Evolutionary conservation across 2,329 filamentous ascomycete genomes (phyloP).

Genomic region (Eurotiales sp.): DNA sequence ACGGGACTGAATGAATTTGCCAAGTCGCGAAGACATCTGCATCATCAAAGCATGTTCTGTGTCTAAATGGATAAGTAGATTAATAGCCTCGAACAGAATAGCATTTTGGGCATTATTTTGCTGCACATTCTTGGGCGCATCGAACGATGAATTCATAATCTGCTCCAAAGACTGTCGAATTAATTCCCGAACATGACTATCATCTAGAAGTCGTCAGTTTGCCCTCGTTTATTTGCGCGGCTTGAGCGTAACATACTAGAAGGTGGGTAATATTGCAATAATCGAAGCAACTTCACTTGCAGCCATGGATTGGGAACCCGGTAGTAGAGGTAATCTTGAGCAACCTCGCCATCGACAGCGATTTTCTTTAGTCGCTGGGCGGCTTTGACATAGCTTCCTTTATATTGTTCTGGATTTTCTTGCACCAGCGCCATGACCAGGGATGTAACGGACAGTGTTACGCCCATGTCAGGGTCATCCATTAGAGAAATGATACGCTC

Average conservation of each 20-base stretch:
- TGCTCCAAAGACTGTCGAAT: slow-evolving; percentile 88
- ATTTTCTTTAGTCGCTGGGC: slow-evolving; percentile 85
- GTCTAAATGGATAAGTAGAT: slow-evolving; percentile 94
- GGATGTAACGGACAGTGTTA: slow-evolving; percentile 91
- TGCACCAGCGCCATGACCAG: slow-evolving; percentile 91
- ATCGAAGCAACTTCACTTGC: slow-evolving; percentile 85
- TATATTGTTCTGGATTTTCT: slow-evolving; percentile 91
- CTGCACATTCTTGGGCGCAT: slow-evolving; percentile 96
- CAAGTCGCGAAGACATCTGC: slow-evolving; percentile 84
- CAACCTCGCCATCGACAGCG: slow-evolving; percentile 83
- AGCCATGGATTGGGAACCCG: slow-evolving; percentile 99
- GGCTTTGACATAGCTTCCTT: slow-evolving; percentile 89
- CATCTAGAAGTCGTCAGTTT: slow-evolving; percentile 58
- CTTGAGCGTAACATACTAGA: no score
- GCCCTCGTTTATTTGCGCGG: background rate
- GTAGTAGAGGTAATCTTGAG: slow-evolving; percentile 93
- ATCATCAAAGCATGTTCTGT: slow-evolving; percentile 94
- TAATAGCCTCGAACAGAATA: slow-evolving; percentile 96
- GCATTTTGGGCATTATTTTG: slow-evolving; percentile 99
- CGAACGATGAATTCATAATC: slow-evolving; percentile 86
- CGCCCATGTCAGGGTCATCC: slow-evolving; percentile 92
- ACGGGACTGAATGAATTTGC: slow-evolving; percentile 92
- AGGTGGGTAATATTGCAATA: slow-evolving; percentile 94
- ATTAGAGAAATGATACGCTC: slow-evolving; percentile 98
- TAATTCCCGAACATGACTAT: slow-evolving; percentile 84